Conservation (phyloP, 306 rosid species). For the Rosa multiflora region DNA sequence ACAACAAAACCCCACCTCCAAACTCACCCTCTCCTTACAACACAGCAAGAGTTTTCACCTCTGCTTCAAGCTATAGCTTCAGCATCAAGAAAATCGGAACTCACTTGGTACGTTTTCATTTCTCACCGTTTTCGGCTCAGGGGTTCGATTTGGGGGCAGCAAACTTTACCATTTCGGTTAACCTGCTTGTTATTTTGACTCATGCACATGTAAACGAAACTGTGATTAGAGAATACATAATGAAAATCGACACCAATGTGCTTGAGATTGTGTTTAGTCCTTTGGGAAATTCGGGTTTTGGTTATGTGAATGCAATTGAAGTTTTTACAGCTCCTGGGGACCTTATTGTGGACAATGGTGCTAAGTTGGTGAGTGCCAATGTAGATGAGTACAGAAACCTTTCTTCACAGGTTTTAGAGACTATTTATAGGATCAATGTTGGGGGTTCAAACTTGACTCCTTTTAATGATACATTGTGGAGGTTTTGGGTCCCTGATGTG, state of each 20-base stretch:
- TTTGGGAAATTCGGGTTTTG: constrained; percentile 46
- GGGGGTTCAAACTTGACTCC: constrained; percentile 82
- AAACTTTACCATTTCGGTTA: constrained; percentile 52
- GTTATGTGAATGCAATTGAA: constrained; percentile 72
- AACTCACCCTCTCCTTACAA: constrained; percentile 46
- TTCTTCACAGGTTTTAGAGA: constrained; percentile 66
- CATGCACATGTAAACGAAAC: constrained; percentile 32
- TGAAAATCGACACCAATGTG: constrained; percentile 42
- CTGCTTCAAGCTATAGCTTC: constrained; percentile 55
- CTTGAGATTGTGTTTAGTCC: constrained; percentile 62
- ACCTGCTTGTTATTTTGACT: constrained; percentile 39
- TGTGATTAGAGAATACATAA: constrained; percentile 56
- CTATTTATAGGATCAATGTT: constrained; percentile 75
- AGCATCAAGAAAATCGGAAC: constrained; percentile 61
- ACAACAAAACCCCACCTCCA: constrained; percentile 51
- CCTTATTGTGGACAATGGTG: constrained; percentile 68
- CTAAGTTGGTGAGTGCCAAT: constrained; percentile 48
- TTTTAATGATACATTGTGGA: constrained; percentile 90
- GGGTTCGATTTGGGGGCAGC: constrained; percentile 56
- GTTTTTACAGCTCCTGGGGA: constrained; percentile 79
- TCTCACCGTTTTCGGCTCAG: constrained; percentile 66
- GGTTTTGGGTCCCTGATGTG: constrained; percentile 92
- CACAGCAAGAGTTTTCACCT: constrained; percentile 79
- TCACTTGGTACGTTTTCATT: constrained; percentile 84
- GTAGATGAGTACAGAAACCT: constrained; percentile 54